Evolutionary conservation across 352 stramenopile species (phyloP).

Genomic region (Pythium brassicae): DNA sequence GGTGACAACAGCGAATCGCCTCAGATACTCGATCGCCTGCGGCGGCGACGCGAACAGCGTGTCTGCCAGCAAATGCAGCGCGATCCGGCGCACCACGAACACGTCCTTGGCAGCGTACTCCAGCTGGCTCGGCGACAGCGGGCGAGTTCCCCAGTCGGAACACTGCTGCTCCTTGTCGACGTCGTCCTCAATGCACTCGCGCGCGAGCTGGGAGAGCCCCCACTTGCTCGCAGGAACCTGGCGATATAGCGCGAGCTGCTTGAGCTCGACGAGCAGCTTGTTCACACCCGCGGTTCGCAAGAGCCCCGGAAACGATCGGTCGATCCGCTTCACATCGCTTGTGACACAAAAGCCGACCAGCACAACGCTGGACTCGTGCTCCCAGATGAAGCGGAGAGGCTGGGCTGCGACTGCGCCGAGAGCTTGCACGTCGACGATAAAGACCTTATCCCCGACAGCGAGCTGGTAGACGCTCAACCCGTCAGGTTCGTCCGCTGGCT

Average conservation of each 20-base stretch:
- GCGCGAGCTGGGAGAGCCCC: slow-evolving; percentile 47
- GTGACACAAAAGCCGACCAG: slow-evolving; percentile 55
- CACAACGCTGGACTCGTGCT: slow-evolving; percentile 22
- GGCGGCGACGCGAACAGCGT: slow-evolving; percentile 7
- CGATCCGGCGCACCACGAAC: slow-evolving; percentile 38
- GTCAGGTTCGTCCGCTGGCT: slow-evolving; percentile 8
- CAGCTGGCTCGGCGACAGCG: slow-evolving; percentile 35
- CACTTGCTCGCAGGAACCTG: slow-evolving; percentile 41
- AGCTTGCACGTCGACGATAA: slow-evolving; percentile 55
- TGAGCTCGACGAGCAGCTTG: slow-evolving; percentile 44
- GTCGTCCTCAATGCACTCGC: slow-evolving; percentile 28
- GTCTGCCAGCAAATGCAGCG: slow-evolving; percentile 42
- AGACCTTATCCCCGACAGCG: slow-evolving; percentile 31
- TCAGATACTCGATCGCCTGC: slow-evolving; percentile 10
- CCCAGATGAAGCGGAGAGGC: slow-evolving; percentile 40
- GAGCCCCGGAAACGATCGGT: slow-evolving; percentile 45
- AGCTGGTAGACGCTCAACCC: slow-evolving; percentile 58
- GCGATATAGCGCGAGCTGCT: slow-evolving; percentile 42
- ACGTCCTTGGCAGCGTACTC: slow-evolving; percentile 57
- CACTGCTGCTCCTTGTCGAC: slow-evolving; percentile 65
- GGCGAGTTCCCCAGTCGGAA: slow-evolving; percentile 48
- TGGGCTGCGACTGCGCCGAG: slow-evolving; percentile 28
- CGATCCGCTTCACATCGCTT: slow-evolving; percentile 43
- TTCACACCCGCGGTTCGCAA: background rate
- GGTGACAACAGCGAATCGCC: slow-evolving; percentile 21